phyloP scores from a whole-genome alignment of 495 filamentous ascomycete species.

The Emericellopsis terricola region DNA sequence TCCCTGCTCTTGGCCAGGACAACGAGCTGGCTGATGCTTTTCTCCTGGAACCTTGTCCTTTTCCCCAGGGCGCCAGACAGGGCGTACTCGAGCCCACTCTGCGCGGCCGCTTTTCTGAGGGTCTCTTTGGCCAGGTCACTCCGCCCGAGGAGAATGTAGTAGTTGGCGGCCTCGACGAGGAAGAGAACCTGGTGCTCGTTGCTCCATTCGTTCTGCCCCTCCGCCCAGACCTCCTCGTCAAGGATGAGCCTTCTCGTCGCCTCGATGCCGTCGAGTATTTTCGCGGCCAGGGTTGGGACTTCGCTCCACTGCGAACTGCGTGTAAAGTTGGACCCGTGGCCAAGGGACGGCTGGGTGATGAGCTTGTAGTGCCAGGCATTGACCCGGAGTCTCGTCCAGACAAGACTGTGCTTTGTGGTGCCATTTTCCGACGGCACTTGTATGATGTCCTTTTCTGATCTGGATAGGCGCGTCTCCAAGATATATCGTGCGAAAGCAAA shows the following conservation, averaged over 20 bases:
- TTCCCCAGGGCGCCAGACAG: constrained; percentile 79
- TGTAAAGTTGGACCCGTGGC: constrained; percentile 27
- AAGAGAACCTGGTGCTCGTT: constrained; percentile 38
- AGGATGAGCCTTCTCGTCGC: constrained; percentile 26
- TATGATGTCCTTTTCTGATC: constrained; percentile 1
- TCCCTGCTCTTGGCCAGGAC: constrained; percentile 65
- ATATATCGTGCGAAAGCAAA: constrained; percentile 60
- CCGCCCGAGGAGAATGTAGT: constrained; percentile 71
- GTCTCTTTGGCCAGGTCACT: constrained; percentile 59
- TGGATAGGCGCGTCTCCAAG: constrained; percentile 27
- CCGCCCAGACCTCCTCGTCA: constrained; percentile 5
- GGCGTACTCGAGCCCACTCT: constrained; percentile 59
- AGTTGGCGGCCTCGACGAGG: constrained; percentile 61
- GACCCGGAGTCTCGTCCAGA: constrained; percentile 44
- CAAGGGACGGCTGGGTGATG: constrained; percentile 51
- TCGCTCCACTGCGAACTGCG: constrained; percentile 29
- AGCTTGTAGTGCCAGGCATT: constrained; percentile 81
- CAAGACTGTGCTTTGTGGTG: constrained; percentile 9
- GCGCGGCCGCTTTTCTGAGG: constrained; percentile 41
- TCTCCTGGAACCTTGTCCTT: constrained; percentile 81
- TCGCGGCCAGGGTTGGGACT: constrained; percentile 26
- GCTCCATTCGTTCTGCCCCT: constrained; percentile 6
- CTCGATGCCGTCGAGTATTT: constrained; percentile 28
- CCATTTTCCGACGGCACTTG: not conserved
- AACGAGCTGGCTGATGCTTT: constrained; percentile 77